phyloP scores from a whole-genome alignment of 164 flowering plant species.

The Paratinospora sagittata region DNA sequence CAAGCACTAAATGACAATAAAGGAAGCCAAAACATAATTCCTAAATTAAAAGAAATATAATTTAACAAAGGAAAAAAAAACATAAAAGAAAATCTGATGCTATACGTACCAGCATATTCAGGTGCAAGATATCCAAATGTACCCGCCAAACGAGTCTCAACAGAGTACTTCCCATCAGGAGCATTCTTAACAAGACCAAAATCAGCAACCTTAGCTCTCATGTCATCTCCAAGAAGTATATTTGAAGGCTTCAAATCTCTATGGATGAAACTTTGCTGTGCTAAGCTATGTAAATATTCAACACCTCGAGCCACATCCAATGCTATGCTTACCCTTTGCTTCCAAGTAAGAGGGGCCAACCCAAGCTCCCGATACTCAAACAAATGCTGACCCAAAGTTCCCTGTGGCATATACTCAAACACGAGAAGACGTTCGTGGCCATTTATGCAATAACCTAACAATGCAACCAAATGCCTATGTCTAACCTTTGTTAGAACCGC shows the following conservation, averaged over 20 bases:
- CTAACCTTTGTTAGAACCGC: slow-evolving; percentile 47
- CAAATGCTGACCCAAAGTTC: slow-evolving; percentile 44
- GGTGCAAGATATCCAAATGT: slow-evolving; percentile 65
- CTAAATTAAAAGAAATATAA: not conserved
- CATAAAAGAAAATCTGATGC: not conserved
- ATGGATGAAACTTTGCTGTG: slow-evolving; percentile 54
- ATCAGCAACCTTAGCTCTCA: slow-evolving; percentile 55
- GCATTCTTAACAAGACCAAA: slow-evolving; percentile 54
- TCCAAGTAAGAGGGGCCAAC: slow-evolving; percentile 38
- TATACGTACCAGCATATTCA: slow-evolving; percentile 43
- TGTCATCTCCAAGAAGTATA: slow-evolving; percentile 43
- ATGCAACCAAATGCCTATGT: slow-evolving; percentile 50
- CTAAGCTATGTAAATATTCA: slow-evolving; percentile 51
- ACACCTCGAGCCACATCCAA: slow-evolving; percentile 54
- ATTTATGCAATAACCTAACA: slow-evolving; percentile 39
- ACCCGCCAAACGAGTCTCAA: slow-evolving; percentile 51
- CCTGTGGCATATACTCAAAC: slow-evolving; percentile 56
- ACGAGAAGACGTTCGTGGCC: slow-evolving; percentile 45
- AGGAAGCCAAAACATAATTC: not conserved
- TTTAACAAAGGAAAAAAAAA: not conserved
- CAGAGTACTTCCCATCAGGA: slow-evolving; percentile 41
- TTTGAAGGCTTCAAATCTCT: slow-evolving; percentile 52
- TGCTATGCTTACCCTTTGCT: slow-evolving; percentile 42
- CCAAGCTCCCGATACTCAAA: slow-evolving; percentile 25
- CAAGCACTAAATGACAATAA: not conserved